These are phyloP conservation scores for Ogataea corticis DNA, from an alignment of 805 yeast genomes.

Conservation along the genomic window DNA sequence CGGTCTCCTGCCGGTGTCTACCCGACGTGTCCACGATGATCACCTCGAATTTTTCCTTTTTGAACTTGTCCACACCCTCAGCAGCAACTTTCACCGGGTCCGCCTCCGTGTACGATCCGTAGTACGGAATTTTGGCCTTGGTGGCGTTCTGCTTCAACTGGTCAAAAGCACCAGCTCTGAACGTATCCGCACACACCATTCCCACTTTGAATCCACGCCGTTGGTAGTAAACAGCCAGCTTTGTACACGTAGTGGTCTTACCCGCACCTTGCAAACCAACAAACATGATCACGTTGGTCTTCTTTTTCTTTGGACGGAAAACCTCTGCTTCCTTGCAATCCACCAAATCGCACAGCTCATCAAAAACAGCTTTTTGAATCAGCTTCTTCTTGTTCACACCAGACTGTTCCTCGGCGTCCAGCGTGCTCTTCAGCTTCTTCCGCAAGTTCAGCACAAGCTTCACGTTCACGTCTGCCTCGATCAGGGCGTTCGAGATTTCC, in stretches of 20 bases:
- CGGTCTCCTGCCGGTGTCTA: constrained; percentile 93
- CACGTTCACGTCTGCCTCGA: constrained; percentile 94
- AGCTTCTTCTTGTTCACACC: constrained; percentile 72
- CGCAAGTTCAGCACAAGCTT: constrained; percentile 76
- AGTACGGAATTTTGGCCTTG: constrained; percentile 90
- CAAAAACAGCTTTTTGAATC: constrained; percentile 89
- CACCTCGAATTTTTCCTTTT: constrained; percentile 85
- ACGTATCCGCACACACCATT: constrained; percentile 97
- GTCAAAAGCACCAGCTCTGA: constrained; percentile 99
- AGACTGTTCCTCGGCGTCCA: constrained; percentile 55
- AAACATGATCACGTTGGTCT: constrained; percentile 84
- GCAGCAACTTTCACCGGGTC: constrained; percentile 91
- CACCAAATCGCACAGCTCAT: constrained; percentile 83
- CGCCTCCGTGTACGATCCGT: constrained; percentile 92
- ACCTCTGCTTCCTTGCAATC: constrained; percentile 52
- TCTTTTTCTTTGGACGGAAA: constrained; percentile 85
- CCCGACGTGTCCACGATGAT: constrained; percentile 98
- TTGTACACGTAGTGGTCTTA: constrained; percentile 96
- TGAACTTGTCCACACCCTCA: constrained; percentile 90
- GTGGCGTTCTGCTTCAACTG: constrained; percentile 97
- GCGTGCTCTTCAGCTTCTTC: constrained; percentile 61
- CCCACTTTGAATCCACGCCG: constrained; percentile 94
- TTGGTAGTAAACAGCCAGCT: constrained; percentile 91
- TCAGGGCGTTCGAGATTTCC: constrained; percentile 84
- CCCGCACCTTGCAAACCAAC: constrained; percentile 99